Evolutionary conservation across 768 basidiomycete species (phyloP).

Genomic region (Boletus bicolor): DNA sequence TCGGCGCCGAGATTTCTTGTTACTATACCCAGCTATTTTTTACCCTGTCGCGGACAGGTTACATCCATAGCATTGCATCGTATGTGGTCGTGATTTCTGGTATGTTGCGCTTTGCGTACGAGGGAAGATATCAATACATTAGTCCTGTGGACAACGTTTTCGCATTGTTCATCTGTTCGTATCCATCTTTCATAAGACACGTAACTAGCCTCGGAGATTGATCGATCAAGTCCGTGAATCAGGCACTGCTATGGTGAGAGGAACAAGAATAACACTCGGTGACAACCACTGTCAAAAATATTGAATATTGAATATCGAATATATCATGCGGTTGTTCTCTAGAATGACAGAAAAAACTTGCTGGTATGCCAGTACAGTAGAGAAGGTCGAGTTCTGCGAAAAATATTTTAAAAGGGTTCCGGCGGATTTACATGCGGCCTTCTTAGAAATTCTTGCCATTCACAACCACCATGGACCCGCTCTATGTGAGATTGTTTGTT

Average conservation of each 20-base stretch:
- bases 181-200: background rate
- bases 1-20: slow-evolving; percentile 4
- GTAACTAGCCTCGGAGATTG: background rate
- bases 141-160: slow-evolving; percentile 16
- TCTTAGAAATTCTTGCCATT: background rate
- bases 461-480: background rate
- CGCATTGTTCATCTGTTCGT: background rate
- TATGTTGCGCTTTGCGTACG: slow-evolving; percentile 25
- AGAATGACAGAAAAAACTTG: too few relatives aligned
- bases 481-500: slow-evolving; percentile 4
- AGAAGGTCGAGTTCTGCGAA: too few relatives aligned
- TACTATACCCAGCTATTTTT: slow-evolving; percentile 24
- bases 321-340: too few relatives aligned
- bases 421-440: too few relatives aligned
- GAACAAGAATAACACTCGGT: too few relatives aligned
- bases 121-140: slow-evolving; percentile 9
- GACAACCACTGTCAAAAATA: too few relatives aligned
- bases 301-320: too few relatives aligned
- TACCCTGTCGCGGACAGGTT: slow-evolving; percentile 6
- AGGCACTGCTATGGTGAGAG: too few relatives aligned
- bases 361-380: too few relatives aligned
- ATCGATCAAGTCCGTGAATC: too few relatives aligned
- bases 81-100: slow-evolving; percentile 27
- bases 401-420: too few relatives aligned
- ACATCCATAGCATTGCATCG: slow-evolving; percentile 7